Evolutionary conservation across 306 rosid genomes (phyloP).

Genomic region (Purshia tridentata): DNA sequence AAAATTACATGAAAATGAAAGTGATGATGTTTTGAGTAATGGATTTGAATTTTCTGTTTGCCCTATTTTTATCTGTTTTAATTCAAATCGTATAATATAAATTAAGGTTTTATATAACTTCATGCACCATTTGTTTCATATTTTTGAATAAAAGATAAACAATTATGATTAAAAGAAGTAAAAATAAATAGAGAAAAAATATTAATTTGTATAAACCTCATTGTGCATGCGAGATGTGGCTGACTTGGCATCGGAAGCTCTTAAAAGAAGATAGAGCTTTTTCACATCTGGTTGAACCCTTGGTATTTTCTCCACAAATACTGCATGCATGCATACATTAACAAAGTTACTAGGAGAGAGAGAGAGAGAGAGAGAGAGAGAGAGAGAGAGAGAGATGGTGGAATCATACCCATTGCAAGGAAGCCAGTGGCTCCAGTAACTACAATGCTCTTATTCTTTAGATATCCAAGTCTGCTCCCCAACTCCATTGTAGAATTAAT

Average conservation of each 20-base stretch:
- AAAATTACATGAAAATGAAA: no score
- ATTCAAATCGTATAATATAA: no score
- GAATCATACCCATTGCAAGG: conserved; percentile 20
- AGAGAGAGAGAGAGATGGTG: neutral
- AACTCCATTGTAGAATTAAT: conserved; percentile 29
- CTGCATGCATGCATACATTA: conserved; percentile 7
- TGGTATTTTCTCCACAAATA: conserved; percentile 26
- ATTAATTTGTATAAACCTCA: conserved; percentile 14
- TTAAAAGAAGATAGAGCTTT: conserved; percentile 28
- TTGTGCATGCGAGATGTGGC: conserved; percentile 17
- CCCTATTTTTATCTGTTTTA: no score
- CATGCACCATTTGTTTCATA: no score
- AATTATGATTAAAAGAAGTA: no score
- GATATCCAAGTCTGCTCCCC: conserved; percentile 20
- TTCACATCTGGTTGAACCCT: conserved; percentile 30
- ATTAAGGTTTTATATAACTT: no score
- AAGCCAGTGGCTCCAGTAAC: conserved; percentile 33
- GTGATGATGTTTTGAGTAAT: no score
- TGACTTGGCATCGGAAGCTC: conserved; percentile 18
- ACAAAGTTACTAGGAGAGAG: neutral
- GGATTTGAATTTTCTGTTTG: no score
- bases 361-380: neutral
- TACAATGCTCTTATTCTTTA: conserved; percentile 27
- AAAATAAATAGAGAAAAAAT: no score
- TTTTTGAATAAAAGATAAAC: no score